phyloP scores from a whole-genome alignment of 2,329 filamentous ascomycete species.

The Apiospora rasikravindrae region DNA sequence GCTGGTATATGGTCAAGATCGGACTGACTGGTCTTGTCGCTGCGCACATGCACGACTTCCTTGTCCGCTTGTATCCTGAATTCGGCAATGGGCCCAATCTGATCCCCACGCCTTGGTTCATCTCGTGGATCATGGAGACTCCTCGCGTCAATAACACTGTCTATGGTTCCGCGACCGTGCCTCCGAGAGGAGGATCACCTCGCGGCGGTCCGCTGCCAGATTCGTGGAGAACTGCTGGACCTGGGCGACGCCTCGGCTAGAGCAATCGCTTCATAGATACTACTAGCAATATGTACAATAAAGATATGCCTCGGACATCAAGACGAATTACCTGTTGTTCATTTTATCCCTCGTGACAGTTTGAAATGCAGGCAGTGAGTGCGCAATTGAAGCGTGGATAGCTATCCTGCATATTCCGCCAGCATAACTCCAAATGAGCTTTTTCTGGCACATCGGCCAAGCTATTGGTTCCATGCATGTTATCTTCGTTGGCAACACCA shows the following conservation, averaged over 20 bases:
- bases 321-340: too few relatives aligned
- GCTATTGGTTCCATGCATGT: too few relatives aligned
- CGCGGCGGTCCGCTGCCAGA: conserved; percentile 61
- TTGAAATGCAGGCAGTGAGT: too few relatives aligned
- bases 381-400: too few relatives aligned
- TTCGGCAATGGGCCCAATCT: conserved; percentile 84
- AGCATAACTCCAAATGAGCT: too few relatives aligned
- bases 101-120: conserved; percentile 73
- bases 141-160: conserved; percentile 53
- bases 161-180: conserved; percentile 68
- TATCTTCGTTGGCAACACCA: too few relatives aligned
- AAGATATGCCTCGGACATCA: too few relatives aligned
- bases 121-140: conserved; percentile 69
- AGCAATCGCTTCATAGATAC: background rate
- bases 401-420: too few relatives aligned
- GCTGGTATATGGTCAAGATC: conserved; percentile 60
- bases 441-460: too few relatives aligned
- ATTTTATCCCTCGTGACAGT: too few relatives aligned
- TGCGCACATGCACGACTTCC: conserved; percentile 89
- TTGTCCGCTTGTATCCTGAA: conserved; percentile 85
- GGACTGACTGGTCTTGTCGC: conserved; percentile 82
- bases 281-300: background rate
- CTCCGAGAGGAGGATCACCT: conserved; percentile 35
- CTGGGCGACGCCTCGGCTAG: conserved; percentile 66
- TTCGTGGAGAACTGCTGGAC: conserved; percentile 67